Evolutionary conservation across 2,329 filamentous ascomycete species (phyloP).

Genomic region (Celoporthe dispersa): DNA sequence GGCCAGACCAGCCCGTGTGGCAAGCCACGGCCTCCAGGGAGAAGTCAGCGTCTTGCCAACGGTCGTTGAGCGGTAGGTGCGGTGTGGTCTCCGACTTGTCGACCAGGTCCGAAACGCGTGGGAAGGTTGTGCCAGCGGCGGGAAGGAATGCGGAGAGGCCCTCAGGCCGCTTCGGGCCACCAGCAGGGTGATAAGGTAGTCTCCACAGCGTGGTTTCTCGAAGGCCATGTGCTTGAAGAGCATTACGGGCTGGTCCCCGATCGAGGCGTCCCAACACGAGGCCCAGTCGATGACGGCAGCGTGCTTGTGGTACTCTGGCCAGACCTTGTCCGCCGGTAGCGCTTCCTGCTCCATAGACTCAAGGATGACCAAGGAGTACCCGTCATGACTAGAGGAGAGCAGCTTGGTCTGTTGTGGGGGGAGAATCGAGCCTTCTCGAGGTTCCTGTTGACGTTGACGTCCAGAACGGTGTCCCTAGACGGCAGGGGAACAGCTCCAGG

Average conservation of each 20-base stretch:
- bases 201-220: constrained; percentile 7
- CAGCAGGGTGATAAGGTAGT: constrained; percentile 9
- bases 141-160: constrained; percentile 10
- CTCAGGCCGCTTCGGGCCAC: constrained; percentile 14
- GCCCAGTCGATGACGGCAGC: background rate
- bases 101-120: constrained; percentile 5
- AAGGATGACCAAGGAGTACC: constrained; percentile 11
- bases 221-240: constrained; percentile 16
- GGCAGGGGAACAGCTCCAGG: constrained; percentile 1
- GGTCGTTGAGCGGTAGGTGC: constrained; percentile 10
- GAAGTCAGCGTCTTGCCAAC: constrained; percentile 11
- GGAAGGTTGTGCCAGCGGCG: background rate
- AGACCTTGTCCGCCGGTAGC: constrained; percentile 3
- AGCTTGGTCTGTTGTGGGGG: background rate
- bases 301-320: constrained; percentile 10
- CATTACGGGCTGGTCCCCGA: background rate
- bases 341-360: background rate
- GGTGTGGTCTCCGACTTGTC: constrained; percentile 4
- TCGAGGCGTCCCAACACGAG: background rate
- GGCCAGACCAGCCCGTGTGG: constrained; percentile 12
- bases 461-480: constrained; percentile 5
- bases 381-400: constrained; percentile 7
- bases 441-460: constrained; percentile 1
- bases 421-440: constrained; percentile 6
- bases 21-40: background rate